A percentile compares a stretch with the other conserved stretches of the same genome.
These are phyloP conservation scores for Leptosphaerulina australis DNA, from an alignment of 2,329 filamentous ascomycete species.

Conservation along the genomic window DNA sequence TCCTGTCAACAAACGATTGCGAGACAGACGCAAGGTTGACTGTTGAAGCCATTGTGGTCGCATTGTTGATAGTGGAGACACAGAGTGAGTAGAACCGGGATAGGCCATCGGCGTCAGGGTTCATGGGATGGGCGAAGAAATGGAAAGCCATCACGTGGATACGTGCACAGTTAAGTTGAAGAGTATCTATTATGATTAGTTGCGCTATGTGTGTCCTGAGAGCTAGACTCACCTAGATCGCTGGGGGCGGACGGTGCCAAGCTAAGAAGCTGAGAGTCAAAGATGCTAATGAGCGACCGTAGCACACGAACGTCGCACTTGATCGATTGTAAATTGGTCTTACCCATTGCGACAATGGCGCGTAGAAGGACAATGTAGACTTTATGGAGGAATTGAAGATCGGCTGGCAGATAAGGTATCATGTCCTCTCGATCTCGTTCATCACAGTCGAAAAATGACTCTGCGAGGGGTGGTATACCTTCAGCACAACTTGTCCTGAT, in stretches of 20 bases:
- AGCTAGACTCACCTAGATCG: constrained; percentile 38
- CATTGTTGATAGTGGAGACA: constrained; percentile 39
- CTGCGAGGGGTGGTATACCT: constrained; percentile 45
- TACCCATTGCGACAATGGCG: constrained; percentile 43
- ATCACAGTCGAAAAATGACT: constrained; percentile 43
- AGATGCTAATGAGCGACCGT: constrained; percentile 44
- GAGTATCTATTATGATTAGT: constrained; percentile 35
- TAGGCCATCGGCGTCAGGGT: constrained; percentile 37
- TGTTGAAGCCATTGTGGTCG: constrained; percentile 29
- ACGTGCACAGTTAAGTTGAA: constrained; percentile 44
- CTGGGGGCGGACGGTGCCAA: constrained; percentile 38
- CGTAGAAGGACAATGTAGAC: constrained; percentile 43
- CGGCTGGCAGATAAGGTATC: constrained; percentile 37
- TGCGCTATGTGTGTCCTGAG: background rate
- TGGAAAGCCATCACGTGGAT: constrained; percentile 46
- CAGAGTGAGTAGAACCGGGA: constrained; percentile 42
- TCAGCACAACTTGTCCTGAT: constrained; percentile 41
- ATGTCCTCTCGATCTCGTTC: constrained; percentile 43
- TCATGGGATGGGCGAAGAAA: constrained; percentile 43
- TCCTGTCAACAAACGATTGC: constrained; percentile 44
- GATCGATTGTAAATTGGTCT: constrained; percentile 41
- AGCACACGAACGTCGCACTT: constrained; percentile 40
- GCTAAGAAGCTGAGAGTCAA: constrained; percentile 43
- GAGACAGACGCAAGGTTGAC: constrained; percentile 36
- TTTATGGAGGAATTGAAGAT: constrained; percentile 45